A percentile compares a stretch with the other conserved stretches of the same genome.
phyloP scores from a whole-genome alignment of 2,329 filamentous ascomycete genomes.

The Boeremia lycopersici region DNA sequence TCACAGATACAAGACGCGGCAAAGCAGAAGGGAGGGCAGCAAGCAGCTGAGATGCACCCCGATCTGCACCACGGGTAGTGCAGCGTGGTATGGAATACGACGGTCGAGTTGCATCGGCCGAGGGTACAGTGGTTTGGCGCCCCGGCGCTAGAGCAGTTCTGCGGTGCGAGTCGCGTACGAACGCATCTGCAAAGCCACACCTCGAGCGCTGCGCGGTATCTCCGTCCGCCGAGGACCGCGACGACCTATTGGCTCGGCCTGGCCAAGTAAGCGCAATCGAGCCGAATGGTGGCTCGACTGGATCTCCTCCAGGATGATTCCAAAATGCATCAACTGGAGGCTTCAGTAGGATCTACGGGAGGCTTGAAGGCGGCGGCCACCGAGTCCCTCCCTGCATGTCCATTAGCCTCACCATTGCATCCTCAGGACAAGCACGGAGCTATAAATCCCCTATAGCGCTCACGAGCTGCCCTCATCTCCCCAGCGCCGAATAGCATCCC shows the following conservation, averaged over 20 bases:
- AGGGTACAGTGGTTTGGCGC: constrained; percentile 15
- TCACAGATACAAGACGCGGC: constrained; percentile 4
- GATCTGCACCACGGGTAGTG: constrained; percentile 8
- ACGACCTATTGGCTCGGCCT: constrained; percentile 32
- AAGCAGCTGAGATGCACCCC: constrained; percentile 27
- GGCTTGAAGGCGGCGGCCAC: constrained; percentile 36
- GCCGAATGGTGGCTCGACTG: constrained; percentile 39
- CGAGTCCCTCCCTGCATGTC: constrained; percentile 33
- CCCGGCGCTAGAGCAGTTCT: constrained; percentile 10
- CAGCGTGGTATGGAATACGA: constrained; percentile 4
- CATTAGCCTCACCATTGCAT: constrained; percentile 11
- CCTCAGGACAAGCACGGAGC: constrained; percentile 7
- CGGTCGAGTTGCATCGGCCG: constrained; percentile 8
- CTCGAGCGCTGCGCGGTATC: constrained; percentile 10
- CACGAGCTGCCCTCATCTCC: constrained; percentile 20
- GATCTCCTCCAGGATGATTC: constrained; percentile 42
- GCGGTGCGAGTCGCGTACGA: constrained; percentile 13
- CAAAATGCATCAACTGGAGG: constrained; percentile 33
- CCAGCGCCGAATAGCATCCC: constrained; percentile 23
- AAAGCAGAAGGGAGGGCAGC: constrained; percentile 24
- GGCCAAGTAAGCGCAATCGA: constrained; percentile 24
- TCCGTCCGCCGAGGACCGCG: constrained; percentile 18
- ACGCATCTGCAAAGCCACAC: constrained; percentile 22
- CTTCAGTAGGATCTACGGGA: constrained; percentile 35
- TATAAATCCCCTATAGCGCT: constrained; percentile 38